These are phyloP conservation scores for Phycomyces nitens DNA, from an alignment of 192 early-diverging fungal species.

Conservation along the genomic window DNA sequence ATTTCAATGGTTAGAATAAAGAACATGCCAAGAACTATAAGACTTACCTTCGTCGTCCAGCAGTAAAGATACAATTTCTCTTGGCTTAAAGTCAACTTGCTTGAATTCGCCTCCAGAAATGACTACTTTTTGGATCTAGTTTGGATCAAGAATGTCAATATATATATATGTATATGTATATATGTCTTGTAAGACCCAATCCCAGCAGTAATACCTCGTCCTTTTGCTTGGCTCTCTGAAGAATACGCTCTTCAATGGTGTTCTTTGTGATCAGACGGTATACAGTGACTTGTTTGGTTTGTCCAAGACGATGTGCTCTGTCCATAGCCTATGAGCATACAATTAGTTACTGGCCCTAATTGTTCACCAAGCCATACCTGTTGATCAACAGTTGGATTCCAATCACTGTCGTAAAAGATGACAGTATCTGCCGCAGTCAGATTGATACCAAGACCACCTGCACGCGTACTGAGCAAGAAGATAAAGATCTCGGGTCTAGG, in stretches of 20 bases:
- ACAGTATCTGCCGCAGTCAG: constrained; percentile 88
- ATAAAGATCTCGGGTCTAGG: constrained; percentile 73
- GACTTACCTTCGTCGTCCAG: constrained; percentile 65
- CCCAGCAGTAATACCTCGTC: constrained; percentile 64
- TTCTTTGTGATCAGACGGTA: constrained; percentile 79
- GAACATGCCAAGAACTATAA: constrained; percentile 1
- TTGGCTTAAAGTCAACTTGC: constrained; percentile 82
- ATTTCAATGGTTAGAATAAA: not conserved
- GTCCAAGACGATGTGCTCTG: constrained; percentile 80
- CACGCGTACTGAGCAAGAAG: constrained; percentile 79
- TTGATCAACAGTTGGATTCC: constrained; percentile 90
- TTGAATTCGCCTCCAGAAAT: constrained; percentile 88
- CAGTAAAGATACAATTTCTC: constrained; percentile 83
- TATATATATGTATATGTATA: no score
- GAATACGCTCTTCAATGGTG: constrained; percentile 80
- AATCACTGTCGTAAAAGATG: constrained; percentile 85
- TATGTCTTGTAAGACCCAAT: no score
- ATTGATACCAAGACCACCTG: constrained; percentile 87
- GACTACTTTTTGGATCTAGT: constrained; percentile 82
- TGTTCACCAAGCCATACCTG: constrained; percentile 37
- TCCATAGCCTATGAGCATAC: constrained; percentile 64
- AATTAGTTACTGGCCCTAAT: no score
- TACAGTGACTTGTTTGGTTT: constrained; percentile 82
- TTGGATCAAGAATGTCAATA: constrained; percentile 3
- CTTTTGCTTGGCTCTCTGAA: constrained; percentile 81